Evolutionary conservation across 129 eudicot species (phyloP).

Genomic region (Artemisia tridentata): DNA sequence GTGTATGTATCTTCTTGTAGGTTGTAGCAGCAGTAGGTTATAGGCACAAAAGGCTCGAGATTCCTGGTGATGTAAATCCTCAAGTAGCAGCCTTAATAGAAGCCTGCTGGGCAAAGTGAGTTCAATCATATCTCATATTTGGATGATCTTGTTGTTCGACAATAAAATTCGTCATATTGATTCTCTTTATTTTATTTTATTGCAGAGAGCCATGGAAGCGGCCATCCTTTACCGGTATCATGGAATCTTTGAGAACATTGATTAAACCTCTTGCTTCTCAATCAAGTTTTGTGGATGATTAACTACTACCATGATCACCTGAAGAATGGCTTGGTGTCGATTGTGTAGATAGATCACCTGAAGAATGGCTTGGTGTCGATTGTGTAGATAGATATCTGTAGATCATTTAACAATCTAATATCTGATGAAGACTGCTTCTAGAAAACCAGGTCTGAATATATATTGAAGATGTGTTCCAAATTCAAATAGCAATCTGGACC

Average conservation of each 20-base stretch:
- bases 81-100: slow-evolving; percentile 73
- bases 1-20: slow-evolving; percentile 26
- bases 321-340: slow-evolving; percentile 24
- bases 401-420: background rate
- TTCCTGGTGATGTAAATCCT: slow-evolving; percentile 67
- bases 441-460: too few species aligned
- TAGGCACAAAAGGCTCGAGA: slow-evolving; percentile 66
- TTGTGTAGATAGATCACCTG: slow-evolving; percentile 23
- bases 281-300: slow-evolving; percentile 41
- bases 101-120: slow-evolving; percentile 95
- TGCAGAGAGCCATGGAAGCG: slow-evolving; percentile 86
- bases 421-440: background rate
- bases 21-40: slow-evolving; percentile 92
- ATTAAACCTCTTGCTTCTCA: slow-evolving; percentile 47
- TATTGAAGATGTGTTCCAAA: too few species aligned
- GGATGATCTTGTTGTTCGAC: background rate
- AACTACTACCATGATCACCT: slow-evolving; percentile 31
- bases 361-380: slow-evolving; percentile 22
- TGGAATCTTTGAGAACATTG: slow-evolving; percentile 65
- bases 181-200: background rate
- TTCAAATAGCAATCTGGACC: too few species aligned
- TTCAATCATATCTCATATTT: slow-evolving; percentile 8
- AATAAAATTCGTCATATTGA: background rate
- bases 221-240: slow-evolving; percentile 70
- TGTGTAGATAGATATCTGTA: slow-evolving; percentile 14